Evolutionary conservation across 2,329 filamentous ascomycete species (phyloP).

Genomic region (Balansia obtecta): DNA sequence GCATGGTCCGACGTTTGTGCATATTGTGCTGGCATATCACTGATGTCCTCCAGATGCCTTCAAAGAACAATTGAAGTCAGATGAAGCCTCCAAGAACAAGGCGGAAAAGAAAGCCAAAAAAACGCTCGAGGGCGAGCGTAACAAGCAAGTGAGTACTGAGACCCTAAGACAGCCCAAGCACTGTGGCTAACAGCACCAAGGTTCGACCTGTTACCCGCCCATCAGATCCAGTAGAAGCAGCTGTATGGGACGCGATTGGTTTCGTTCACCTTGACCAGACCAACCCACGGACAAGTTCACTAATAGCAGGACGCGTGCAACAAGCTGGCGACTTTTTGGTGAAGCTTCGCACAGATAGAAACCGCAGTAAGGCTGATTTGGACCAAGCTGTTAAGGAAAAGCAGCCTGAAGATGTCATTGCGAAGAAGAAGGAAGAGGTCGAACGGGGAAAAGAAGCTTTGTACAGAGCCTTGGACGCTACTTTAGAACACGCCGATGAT

Average conservation of each 20-base stretch:
- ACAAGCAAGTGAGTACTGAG: conserved; percentile 24
- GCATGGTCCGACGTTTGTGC: not conserved
- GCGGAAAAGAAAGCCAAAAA: conserved; percentile 33
- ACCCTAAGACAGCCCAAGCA: not conserved
- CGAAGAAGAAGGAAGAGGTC: conserved; percentile 27
- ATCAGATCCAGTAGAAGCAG: conserved; percentile 30
- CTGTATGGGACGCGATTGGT: conserved; percentile 40
- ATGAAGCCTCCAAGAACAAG: conserved; percentile 33
- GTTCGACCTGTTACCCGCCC: conserved; percentile 32
- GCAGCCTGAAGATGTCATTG: conserved; percentile 21
- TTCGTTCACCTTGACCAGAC: conserved; percentile 34
- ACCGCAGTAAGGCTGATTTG: conserved; percentile 31
- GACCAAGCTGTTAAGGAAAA: conserved; percentile 32
- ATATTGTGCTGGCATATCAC: not conserved
- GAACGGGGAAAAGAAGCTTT: conserved; percentile 35
- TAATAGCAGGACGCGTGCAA: conserved; percentile 36
- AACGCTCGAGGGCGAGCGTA: conserved; percentile 26
- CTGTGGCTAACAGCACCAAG: conserved; percentile 9
- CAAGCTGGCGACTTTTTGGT: conserved; percentile 38
- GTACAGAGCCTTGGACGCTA: conserved; percentile 38
- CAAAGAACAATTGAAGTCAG: conserved; percentile 33
- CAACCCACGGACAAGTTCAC: conserved; percentile 22
- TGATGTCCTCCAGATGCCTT: conserved; percentile 21
- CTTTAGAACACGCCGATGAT: conserved; percentile 40
- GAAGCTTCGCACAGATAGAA: conserved; percentile 34